phyloP scores from a whole-genome alignment of 495 filamentous ascomycete species.

The Astrocystis sublimbata region DNA sequence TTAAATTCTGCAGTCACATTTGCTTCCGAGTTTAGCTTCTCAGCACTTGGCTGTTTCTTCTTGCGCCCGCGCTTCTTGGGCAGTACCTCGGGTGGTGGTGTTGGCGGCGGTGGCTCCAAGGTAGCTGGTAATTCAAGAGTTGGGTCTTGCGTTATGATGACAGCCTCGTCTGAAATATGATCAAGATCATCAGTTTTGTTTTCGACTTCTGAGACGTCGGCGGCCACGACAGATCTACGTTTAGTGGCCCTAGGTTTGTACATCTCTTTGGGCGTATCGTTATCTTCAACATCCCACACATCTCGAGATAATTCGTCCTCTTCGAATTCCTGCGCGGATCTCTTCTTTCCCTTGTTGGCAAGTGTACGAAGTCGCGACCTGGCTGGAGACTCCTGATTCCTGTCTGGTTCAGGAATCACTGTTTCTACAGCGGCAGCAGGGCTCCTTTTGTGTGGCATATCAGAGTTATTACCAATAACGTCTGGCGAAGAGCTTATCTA shows the following conservation, averaged over 20 bases:
- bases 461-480: conserved; percentile 21
- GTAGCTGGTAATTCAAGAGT: conserved; percentile 11
- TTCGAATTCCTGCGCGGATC: conserved; percentile 12
- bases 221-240: conserved; percentile 8
- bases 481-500: conserved; percentile 34
- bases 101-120: conserved; percentile 14
- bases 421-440: not conserved
- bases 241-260: conserved; percentile 22
- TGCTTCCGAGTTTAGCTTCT: not conserved
- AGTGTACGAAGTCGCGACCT: not conserved
- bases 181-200: not conserved
- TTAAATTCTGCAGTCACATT: conserved; percentile 7
- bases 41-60: conserved; percentile 24
- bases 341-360: conserved; percentile 21
- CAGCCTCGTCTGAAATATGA: not conserved
- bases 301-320: conserved; percentile 28
- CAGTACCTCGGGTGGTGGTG: conserved; percentile 8
- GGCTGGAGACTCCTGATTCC: conserved; percentile 1
- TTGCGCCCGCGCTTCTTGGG: conserved; percentile 33
- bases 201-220: not conserved
- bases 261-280: conserved; percentile 8
- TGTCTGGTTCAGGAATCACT: not conserved
- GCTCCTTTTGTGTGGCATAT: not conserved
- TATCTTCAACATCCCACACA: conserved; percentile 1
- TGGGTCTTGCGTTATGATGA: conserved; percentile 1